Evolutionary conservation across 2,329 filamentous ascomycete genomes (phyloP), one percentile per base, ranked within the genome.

Genomic region (Colletotrichum sp.): DNA sequence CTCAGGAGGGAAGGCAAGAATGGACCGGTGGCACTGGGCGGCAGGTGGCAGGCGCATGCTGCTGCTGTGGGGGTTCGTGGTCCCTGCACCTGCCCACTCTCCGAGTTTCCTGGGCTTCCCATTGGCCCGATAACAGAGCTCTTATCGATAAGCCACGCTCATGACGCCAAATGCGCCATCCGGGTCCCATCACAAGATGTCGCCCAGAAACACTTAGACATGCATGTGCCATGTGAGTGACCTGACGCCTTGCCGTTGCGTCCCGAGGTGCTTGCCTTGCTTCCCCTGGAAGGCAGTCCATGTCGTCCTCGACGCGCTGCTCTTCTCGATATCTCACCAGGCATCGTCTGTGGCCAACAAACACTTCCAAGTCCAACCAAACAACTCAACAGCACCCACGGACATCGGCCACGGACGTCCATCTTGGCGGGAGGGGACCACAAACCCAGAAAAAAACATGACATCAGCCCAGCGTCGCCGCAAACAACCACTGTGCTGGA

Each of bases 151-250:
- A 75, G 69, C 32, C 29, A 36, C 39, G 6, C 73, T 22, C 73
- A 75, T 75, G 73, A 75, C 73, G 73, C 72, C 72, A 75, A 72
- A 27, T 68, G 63, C 73, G 55, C 73, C 73, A 59, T 68, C 57
- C 72, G 63, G 69, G 39, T 64, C 63, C 72, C 63, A 72, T 75
- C 73, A 75, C 73, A 75, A 68, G 73, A 75, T 75, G 22, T 39
- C 27, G 69, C 59, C 63, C 49, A 72, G 52, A 59, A 49, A 49
- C 39, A 49, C 39, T 49, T 44, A 11, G 67, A 62, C 69, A 63
- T 57, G 57, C 55, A 64, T 30, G 68, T 63, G 63, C 73, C 73
- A 75, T 75, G 73, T 75, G 72, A 63, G 55, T 72, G 69, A 72
- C 55, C 72, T 64, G 72, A 71, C 55, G 22, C 67, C 49, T 63